phyloP scores from a whole-genome alignment of 345 rosid species.

The Pistacia integerrima region DNA sequence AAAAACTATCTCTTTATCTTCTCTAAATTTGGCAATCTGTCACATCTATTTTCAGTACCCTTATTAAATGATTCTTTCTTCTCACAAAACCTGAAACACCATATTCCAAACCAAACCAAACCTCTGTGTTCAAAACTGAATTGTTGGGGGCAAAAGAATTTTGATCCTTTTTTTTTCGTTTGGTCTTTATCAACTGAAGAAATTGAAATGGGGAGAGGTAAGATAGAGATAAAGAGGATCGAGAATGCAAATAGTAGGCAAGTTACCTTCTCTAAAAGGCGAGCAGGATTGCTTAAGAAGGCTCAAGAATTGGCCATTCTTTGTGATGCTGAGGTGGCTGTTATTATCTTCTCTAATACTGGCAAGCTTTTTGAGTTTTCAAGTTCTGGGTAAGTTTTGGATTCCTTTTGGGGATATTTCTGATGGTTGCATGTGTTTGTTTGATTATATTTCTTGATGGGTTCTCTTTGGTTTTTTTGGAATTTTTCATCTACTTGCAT shows the following conservation, averaged over 20 bases:
- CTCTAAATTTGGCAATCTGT: constrained; percentile 45
- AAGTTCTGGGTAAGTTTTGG: constrained; percentile 59
- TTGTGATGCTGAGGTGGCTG: constrained; percentile 95
- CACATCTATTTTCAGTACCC: background rate
- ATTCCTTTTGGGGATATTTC: background rate
- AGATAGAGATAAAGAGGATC: constrained; percentile 91
- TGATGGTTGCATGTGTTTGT: constrained; percentile 14
- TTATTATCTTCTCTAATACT: constrained; percentile 85
- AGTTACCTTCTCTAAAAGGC: constrained; percentile 94
- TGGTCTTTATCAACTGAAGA: constrained; percentile 12
- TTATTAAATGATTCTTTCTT: no score
- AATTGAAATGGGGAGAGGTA: constrained; percentile 79
- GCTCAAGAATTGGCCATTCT: constrained; percentile 88
- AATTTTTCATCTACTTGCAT: constrained; percentile 15
- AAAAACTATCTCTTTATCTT: constrained; percentile 24
- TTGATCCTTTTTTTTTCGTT: background rate
- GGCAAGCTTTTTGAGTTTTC: constrained; percentile 92
- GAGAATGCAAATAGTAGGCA: constrained; percentile 96
- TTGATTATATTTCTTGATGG: constrained; percentile 4
- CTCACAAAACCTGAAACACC: no score
- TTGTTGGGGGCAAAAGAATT: no score
- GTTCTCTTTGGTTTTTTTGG: background rate
- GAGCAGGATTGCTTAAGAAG: constrained; percentile 87
- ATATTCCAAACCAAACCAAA: background rate
- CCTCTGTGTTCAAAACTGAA: background rate